Conservation (phyloP, 805 yeast species). For the Ogataea glucozyma region DNA sequence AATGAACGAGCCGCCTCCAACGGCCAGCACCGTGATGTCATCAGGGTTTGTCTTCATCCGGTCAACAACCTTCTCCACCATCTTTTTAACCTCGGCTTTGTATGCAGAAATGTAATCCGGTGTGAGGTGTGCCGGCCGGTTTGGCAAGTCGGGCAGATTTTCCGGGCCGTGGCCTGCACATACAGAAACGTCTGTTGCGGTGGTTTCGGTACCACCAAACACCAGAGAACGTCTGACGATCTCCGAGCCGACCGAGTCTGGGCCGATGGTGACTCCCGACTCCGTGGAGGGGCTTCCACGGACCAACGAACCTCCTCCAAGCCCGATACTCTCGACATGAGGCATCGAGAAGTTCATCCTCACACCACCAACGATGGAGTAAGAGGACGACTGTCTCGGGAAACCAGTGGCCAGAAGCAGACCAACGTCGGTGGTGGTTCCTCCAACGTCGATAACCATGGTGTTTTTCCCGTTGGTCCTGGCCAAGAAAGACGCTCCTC, state of each 20-base stretch:
- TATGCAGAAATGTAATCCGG: constrained; percentile 6
- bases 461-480: constrained; percentile 35
- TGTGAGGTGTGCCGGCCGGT: constrained; percentile 14
- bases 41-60: constrained; percentile 47
- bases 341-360: constrained; percentile 53
- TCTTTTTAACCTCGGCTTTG: constrained; percentile 21
- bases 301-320: constrained; percentile 53
- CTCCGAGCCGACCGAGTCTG: constrained; percentile 50
- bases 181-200: constrained; percentile 46
- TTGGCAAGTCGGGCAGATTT: constrained; percentile 33
- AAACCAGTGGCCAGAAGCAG: constrained; percentile 45
- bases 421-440: constrained; percentile 54
- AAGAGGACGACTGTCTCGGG: constrained; percentile 47
- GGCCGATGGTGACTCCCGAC: constrained; percentile 40
- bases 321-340: constrained; percentile 49
- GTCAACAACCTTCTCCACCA: constrained; percentile 44
- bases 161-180: constrained; percentile 34
- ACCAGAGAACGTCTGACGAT: constrained; percentile 37
- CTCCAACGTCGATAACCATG: constrained; percentile 51
- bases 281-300: constrained; percentile 24
- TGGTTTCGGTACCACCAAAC: constrained; percentile 44
- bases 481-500: constrained; percentile 48
- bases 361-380: constrained; percentile 48
- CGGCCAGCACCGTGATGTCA: constrained; percentile 42
- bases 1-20: constrained; percentile 53